These are phyloP conservation scores for Sphagnum magellanicum DNA, from an alignment of 228 moss, liverwort and hornwort genomes.

Conservation along the genomic window DNA sequence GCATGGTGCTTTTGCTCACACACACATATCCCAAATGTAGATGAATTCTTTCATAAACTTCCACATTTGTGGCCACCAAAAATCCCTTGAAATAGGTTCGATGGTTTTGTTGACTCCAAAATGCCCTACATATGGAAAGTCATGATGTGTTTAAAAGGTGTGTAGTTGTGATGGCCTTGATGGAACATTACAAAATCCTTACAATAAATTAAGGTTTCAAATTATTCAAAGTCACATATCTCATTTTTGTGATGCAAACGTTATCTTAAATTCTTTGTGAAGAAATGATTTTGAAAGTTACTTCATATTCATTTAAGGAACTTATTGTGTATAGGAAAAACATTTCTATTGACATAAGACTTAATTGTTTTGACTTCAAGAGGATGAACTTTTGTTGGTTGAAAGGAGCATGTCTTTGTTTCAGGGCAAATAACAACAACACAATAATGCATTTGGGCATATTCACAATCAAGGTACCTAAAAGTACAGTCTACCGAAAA, in stretches of 20 bases:
- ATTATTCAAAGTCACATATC: background rate
- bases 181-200: background rate
- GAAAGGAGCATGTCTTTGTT: background rate
- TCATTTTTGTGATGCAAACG: background rate
- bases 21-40: background rate
- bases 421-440: background rate
- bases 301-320: background rate
- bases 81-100: background rate
- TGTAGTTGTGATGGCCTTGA: background rate
- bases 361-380: background rate
- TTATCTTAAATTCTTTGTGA: background rate
- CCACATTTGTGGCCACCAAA: conserved; percentile 9
- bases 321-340: background rate
- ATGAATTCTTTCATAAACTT: conserved; percentile 1
- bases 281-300: background rate
- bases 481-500: no score
- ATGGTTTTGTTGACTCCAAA: background rate
- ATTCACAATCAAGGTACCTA: no score
- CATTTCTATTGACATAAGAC: background rate
- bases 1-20: background rate
- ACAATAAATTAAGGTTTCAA: background rate
- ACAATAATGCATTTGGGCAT: background rate
- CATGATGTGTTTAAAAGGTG: background rate
- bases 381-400: background rate
- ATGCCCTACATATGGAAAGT: background rate